Base-by-base conservation (phyloP, 805 yeast species). In the Sugiyamaella valdiviana region DNA sequence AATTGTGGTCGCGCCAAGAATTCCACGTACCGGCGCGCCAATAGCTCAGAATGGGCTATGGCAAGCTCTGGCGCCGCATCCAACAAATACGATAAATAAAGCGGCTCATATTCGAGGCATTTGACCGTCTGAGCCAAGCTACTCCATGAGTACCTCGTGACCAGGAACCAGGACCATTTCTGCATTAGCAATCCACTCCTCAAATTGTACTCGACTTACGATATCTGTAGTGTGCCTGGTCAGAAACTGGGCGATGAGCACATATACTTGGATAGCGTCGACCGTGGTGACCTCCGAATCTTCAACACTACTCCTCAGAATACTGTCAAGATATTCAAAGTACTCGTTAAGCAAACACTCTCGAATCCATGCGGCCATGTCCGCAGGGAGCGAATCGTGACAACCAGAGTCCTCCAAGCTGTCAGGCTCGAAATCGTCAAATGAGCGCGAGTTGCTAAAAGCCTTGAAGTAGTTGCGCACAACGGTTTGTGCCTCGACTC, bases 151-250 rank as follows among this genome's bases (percentile, higher is more conserved):
- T 39, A 45, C 35, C 19, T 38, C 15, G 44, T 39, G 14, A 32
- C 15, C 32, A 45, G 15, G 23, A 45, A 45, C 48, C 43, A 38
- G 5, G 40, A 22, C 39, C 44, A 39, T 17, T 36, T 35, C 47
- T 44, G 46, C 37, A 29, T 29, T 5, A 20, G 40, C 17, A 15
- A 36, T 15, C 16, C 5, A 6, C 19, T 29, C 16, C 29, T 20
- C 5, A n/a, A 3, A 29, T 5, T 17, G 20, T 5, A 19, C 12
- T 5, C 14, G n/a, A 43, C 46, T 7, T 44, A 44, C 47, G 14
- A 39, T 22, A 5, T 35, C 44, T 6, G 26, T n/a, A 39, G 16
- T 24, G n/a, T 26, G 15, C 3, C 39, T 39, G 9, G 39, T 43
- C 23, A 39, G 14, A 39, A 45, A 19, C 9, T 20, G 14, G n/a